Evolutionary conservation across 495 filamentous ascomycete genomes (phyloP), one percentile per base, ranked within the genome.

Genomic region (Coniosporium apollinis): DNA sequence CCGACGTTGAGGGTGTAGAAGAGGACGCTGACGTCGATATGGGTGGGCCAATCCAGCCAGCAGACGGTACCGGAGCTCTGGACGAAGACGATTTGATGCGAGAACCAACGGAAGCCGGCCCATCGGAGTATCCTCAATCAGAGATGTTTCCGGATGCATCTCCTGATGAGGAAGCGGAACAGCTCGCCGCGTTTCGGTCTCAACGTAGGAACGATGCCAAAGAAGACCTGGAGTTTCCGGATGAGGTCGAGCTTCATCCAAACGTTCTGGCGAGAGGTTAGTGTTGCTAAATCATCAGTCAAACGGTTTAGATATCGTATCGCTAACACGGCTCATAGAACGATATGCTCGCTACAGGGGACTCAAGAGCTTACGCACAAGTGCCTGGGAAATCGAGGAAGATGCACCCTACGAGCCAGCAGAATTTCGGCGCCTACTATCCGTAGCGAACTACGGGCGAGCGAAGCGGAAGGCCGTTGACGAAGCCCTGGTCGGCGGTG

Each of bases 241-340:
- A 97, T 41, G 89, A 97, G 55, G 86, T 96, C 46, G 89, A 97
- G 54, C 65, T 97, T 28, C 82, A 78, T 44, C 89, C 91, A 0
- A 74, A 86, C 33, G 83, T 86, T 1, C 64, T 81, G 26, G 89
- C 86, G 2, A 62, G 82, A 28, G n/a, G n/a, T n/a, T n/a, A n/a
- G n/a, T n/a, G n/a, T n/a, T n/a, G n/a, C n/a, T n/a, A n/a, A n/a
- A n/a, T n/a, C n/a, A n/a, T n/a, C n/a, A n/a, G n/a, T n/a, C n/a
- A n/a, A n/a, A n/a, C n/a, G n/a, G n/a, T n/a, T n/a, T n/a, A n/a
- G n/a, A n/a, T n/a, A n/a, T n/a, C n/a, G n/a, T n/a, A n/a, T n/a
- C n/a, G n/a, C n/a, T n/a, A n/a, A n/a, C n/a, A n/a, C n/a, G n/a
- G n/a, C n/a, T n/a, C n/a, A n/a, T n/a, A n/a, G 89, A 97, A 56